Evolutionary conservation across 148 eudicot species (phyloP).

Genomic region (Polygonum maritimum): DNA sequence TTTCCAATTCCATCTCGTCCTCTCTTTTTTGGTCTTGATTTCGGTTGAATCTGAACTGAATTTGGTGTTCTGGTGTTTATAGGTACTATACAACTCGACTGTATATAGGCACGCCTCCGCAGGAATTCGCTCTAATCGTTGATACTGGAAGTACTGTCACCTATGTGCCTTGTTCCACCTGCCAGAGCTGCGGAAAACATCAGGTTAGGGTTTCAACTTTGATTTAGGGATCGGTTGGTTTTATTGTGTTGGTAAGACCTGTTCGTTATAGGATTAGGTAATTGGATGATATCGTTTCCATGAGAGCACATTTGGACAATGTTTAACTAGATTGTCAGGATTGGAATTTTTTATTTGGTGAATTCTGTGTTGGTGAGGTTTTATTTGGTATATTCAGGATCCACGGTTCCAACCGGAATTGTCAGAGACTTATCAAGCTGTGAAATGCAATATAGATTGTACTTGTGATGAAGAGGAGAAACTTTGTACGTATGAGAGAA

Average conservation of each 20-base stretch:
- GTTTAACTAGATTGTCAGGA: neutral
- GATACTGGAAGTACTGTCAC: conserved; percentile 78
- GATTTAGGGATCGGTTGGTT: neutral
- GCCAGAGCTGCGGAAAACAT: conserved; percentile 58
- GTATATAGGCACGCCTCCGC: conserved; percentile 61
- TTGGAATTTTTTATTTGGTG: neutral
- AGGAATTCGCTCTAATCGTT: conserved; percentile 57
- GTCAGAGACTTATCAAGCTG: conserved; percentile 45
- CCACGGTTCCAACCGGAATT: conserved; percentile 49
- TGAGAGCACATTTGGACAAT: neutral
- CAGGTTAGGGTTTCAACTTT: conserved; percentile 29
- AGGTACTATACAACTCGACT: conserved; percentile 55
- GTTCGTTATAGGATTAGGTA: neutral
- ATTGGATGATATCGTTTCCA: neutral
- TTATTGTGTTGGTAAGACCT: neutral
- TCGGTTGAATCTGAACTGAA: neutral
- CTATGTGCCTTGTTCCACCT: conserved; percentile 56
- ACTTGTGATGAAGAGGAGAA: conserved; percentile 12
- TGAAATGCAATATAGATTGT: conserved; percentile 42
- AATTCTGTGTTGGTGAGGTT: neutral
- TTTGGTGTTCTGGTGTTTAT: neutral
- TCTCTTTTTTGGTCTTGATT: neutral
- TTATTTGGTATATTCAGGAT: conserved; percentile 23
- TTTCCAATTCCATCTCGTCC: neutral
- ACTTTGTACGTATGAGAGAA: conserved; percentile 11